Evolutionary conservation across 768 basidiomycete species (phyloP).

Genomic region (Pleurotus cornucopiae): DNA sequence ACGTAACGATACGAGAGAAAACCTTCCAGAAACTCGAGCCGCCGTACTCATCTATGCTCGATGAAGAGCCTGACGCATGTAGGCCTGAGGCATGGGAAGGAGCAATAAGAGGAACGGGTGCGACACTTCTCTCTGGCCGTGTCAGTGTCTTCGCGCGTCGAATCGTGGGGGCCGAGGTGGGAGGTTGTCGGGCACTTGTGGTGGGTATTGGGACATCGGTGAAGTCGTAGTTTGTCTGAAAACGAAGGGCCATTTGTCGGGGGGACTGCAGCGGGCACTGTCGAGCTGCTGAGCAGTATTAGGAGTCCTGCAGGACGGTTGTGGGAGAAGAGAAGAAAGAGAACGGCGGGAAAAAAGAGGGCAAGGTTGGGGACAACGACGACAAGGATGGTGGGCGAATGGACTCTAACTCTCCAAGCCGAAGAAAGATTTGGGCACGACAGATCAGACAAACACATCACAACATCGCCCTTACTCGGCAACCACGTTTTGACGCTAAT

Average conservation of each 20-base stretch:
- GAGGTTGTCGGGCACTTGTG: slow-evolving; percentile 39
- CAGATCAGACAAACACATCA: slow-evolving; percentile 8
- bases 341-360: neutral
- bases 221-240: slow-evolving; percentile 46
- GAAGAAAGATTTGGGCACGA: neutral
- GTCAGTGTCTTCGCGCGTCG: slow-evolving; percentile 95
- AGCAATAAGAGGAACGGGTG: slow-evolving; percentile 91
- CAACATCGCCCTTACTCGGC: neutral
- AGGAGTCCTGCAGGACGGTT: too few species aligned
- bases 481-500: too few species aligned
- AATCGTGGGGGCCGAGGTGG: slow-evolving; percentile 54
- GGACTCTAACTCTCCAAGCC: neutral
- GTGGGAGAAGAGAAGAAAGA: neutral
- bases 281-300: neutral
- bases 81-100: slow-evolving; percentile 51
- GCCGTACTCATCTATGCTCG: slow-evolving; percentile 32
- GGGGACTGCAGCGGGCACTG: slow-evolving; percentile 18
- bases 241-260: slow-evolving; percentile 48
- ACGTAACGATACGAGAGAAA: slow-evolving; percentile 76
- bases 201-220: slow-evolving; percentile 71
- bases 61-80: slow-evolving; percentile 28
- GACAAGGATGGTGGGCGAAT: neutral
- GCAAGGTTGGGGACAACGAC: slow-evolving; percentile 4
- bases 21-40: slow-evolving; percentile 70
- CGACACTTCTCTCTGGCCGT: slow-evolving; percentile 90